Conservation (phyloP, 768 basidiomycete genomes). For the Dacryopinax spathularia region DNA sequence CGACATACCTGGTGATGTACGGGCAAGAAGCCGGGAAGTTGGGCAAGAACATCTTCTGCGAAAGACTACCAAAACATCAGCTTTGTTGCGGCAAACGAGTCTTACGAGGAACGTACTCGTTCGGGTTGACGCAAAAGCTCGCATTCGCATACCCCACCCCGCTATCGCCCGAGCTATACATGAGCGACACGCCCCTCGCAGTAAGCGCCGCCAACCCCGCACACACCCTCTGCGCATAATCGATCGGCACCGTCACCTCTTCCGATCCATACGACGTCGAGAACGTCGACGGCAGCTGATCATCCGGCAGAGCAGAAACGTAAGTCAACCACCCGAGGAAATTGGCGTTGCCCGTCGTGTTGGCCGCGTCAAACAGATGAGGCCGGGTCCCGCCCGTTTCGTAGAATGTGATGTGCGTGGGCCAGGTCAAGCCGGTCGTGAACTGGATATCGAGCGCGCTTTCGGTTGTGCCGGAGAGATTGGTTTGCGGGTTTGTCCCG, state of each 20-base stretch:
- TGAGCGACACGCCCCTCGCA: slow-evolving; percentile 1
- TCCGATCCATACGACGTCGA: slow-evolving; percentile 45
- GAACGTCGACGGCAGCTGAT: neutral
- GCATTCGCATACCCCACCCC: slow-evolving; percentile 4
- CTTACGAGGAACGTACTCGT: neutral
- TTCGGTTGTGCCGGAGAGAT: neutral
- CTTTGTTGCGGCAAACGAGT: neutral
- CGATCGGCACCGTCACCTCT: slow-evolving; percentile 28
- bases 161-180: slow-evolving; percentile 1
- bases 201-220: neutral
- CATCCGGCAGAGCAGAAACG: neutral
- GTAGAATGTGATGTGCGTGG: slow-evolving; percentile 44
- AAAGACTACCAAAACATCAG: neutral
- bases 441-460: slow-evolving; percentile 25
- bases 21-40: slow-evolving; percentile 25
- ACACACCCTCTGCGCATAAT: slow-evolving; percentile 2
- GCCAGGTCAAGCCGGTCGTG: slow-evolving; percentile 48
- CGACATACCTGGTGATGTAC: neutral
- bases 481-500: neutral
- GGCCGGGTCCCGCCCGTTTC: slow-evolving; percentile 50
- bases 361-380: slow-evolving; percentile 33
- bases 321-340: neutral
- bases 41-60: slow-evolving; percentile 19
- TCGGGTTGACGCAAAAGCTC: neutral
- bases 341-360: neutral